Evolutionary conservation across 1,284 basidiomycete species (phyloP), one percentile per base, ranked within the genome.

Genomic region (Puccinia horiana): DNA sequence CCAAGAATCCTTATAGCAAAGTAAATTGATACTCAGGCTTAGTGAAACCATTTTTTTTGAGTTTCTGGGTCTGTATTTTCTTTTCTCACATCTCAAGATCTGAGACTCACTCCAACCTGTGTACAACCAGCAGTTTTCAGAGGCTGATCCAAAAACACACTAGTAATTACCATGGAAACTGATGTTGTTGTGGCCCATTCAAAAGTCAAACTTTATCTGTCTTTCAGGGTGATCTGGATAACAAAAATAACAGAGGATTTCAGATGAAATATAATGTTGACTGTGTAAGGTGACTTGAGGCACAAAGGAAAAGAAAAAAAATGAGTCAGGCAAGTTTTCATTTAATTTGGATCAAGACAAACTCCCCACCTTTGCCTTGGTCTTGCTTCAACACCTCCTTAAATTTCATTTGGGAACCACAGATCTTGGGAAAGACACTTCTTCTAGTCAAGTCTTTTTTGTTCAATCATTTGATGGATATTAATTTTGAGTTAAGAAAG

Each of bases 91-190:
- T 20, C 69, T 63, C 29, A 82, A 76, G 49, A 82, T 84, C 77
- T 86, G 87, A 95, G 95, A 78, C 96, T 91, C 61, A 93, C 91
- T 87, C 93, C 91, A 42, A 94, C 94, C 83, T 94, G 91, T 29
- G 94, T 94, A 88, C 96, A 96, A 54, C 94, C 94, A 52, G 90
- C 90, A 11, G 94, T 91, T 0, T 92, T 92, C 23, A 89, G 85
- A 2, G 93, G 92, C 47, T 93, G 89, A 79, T 93, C 90, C 85
- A 85, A 88, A 81, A 87, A 88, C 77, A 88, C 86, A 26, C 86
- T 86, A 49, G 94, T 94, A 84, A 93, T 89, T 76, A 96, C 90
- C 70, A 96, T 87, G 74, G 93, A 91, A 47, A 94, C 87, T 72
- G 89, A 84, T 84, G 88, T 84, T 18, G 86, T 85, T n/a, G 87